Evolutionary conservation across 805 yeast species (phyloP), one percentile per base, ranked within the genome.

Genomic region (Wickerhamiella sergipiensis): DNA sequence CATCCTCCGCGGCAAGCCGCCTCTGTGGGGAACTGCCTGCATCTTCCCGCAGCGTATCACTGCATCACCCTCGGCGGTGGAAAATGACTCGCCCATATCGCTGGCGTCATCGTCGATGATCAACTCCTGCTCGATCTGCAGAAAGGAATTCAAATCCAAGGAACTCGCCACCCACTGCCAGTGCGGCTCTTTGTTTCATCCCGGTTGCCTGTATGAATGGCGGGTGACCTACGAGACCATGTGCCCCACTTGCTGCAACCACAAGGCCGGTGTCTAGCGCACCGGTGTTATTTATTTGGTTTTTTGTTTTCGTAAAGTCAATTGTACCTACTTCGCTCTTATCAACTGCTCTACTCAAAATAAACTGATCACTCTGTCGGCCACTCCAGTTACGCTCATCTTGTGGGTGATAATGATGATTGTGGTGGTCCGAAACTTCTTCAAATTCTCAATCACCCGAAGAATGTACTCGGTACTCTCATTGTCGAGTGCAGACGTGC

Each of bases 401-500:
- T 80, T 78, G 64, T 90, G 97, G 1, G 95, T 86, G 4, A 89
- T 77, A 7, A 85, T 66, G 0, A 90, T 58, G 0, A 80, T 71
- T 1, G 77, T 66, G 15, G 76, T 69, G 0, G 80, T 71, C 1
- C 72, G 53, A 1, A 48, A 42, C 0, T 49, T 50, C 21, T 58
- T 56, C 38, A 73, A 59, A 15, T 68, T 64, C 1, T 61, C 49
- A 0, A 90, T 68, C 52, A 85, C 56, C 1, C 71, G 60, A 15
- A 72, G 67, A n/a, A 92, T 74, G 1, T 63, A 60, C 7, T 61
- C 57, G 0, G 83, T 64, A 55, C 81, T 83, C 18, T 71, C 75
- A 0, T 81, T 71, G 62, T 92, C 98, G 47, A 92, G 69, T 0
- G 95, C 84, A 0, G 97, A 81, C 0, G 97, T 88, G 58, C 89